Conservation (phyloP, 1,284 basidiomycete species). For the Ganoderma multipileum region DNA sequence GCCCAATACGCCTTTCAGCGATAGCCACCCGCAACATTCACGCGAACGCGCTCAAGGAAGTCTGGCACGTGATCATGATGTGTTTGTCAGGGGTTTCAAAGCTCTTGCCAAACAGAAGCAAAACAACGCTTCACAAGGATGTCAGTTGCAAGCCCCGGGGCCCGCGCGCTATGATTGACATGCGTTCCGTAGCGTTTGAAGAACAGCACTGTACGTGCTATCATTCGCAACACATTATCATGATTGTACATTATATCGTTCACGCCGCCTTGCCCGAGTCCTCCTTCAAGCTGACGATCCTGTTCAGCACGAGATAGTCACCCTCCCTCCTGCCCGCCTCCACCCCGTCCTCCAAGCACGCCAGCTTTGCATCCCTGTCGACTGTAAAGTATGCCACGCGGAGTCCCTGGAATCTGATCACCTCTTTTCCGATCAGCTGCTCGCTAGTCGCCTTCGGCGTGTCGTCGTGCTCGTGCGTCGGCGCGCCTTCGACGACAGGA, state of each 20-base stretch:
- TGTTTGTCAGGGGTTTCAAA: neutral
- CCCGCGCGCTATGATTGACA: neutral
- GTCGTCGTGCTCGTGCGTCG: slow-evolving; percentile 50
- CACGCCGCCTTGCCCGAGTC: slow-evolving; percentile 82
- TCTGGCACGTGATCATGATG: slow-evolving; percentile 1
- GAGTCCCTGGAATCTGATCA: slow-evolving; percentile 96
- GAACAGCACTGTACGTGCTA: neutral
- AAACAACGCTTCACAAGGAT: neutral
- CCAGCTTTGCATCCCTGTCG: slow-evolving; percentile 83
- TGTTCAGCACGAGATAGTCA: slow-evolving; percentile 88
- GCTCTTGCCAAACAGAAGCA: neutral
- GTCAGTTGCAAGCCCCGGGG: neutral
- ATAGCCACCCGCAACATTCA: neutral
- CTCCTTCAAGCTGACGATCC: slow-evolving; percentile 96
- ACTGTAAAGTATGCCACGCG: slow-evolving; percentile 96
- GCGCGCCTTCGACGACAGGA: slow-evolving; percentile 31
- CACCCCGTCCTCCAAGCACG: slow-evolving; percentile 64
- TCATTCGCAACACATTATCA: neutral
- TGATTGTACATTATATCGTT: neutral
- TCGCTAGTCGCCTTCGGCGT: slow-evolving; percentile 78
- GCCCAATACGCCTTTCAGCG: neutral
- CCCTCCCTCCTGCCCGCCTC: slow-evolving; percentile 59
- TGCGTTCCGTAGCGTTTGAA: neutral
- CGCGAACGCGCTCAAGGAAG: slow-evolving; percentile 12
- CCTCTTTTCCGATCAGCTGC: slow-evolving; percentile 91